Conservation (phyloP, 192 early-diverging fungal genomes). For the Podila epigama region DNA sequence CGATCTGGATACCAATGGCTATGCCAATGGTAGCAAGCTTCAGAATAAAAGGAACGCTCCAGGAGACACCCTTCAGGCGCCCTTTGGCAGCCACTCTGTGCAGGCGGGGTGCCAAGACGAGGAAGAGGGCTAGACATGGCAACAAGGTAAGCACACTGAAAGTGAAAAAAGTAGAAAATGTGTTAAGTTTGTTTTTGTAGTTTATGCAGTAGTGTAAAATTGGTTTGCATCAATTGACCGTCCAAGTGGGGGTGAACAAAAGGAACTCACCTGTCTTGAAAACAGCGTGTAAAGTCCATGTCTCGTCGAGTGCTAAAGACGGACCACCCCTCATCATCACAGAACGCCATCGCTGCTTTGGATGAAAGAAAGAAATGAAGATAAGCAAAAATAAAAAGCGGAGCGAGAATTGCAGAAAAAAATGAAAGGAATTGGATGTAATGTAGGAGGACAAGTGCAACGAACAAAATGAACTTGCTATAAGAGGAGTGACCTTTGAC, state of each 20-base stretch:
- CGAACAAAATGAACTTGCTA: no score
- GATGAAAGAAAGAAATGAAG: not conserved
- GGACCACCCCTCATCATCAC: slow-evolving; percentile 34
- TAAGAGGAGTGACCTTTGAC: no score
- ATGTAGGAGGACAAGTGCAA: not conserved
- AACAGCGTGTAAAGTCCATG: slow-evolving; percentile 43
- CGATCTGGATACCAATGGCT: slow-evolving; percentile 17
- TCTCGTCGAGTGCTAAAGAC: slow-evolving; percentile 26
- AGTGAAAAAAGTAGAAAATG: not conserved
- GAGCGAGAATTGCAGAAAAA: not conserved
- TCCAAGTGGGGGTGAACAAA: no score
- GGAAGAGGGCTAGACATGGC: slow-evolving; percentile 7
- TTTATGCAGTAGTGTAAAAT: not conserved
- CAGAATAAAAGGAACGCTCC: not conserved
- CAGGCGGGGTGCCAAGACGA: slow-evolving; percentile 20
- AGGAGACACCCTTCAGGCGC: slow-evolving; percentile 12
- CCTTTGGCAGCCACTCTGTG: slow-evolving; percentile 28
- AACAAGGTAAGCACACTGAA: slow-evolving; percentile 18
- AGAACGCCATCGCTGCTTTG: slow-evolving; percentile 21
- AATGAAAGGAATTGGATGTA: not conserved
- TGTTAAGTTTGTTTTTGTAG: not conserved
- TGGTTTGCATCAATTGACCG: not conserved
- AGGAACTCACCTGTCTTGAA: slow-evolving; percentile 48
- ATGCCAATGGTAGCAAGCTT: slow-evolving; percentile 14
- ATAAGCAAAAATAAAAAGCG: not conserved